Base-by-base conservation (phyloP, 192 early-diverging fungal species). In the Diversispora eburnea region DNA sequence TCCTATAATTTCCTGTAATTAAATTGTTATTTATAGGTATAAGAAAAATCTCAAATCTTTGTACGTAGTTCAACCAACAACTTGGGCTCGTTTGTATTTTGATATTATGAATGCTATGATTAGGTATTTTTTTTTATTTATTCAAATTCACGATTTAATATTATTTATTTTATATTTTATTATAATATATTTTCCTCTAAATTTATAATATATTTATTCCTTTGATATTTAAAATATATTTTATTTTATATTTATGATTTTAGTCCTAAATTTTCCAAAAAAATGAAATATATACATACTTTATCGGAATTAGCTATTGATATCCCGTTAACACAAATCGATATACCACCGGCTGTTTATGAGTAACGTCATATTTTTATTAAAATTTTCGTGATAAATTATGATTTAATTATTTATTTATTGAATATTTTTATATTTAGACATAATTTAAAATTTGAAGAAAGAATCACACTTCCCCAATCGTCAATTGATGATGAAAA, bases 11-110 rank as follows among this genome's bases (percentile, higher is more conserved):
- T n/a, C n/a, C n/a, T n/a, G n/a, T n/a, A n/a, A 42, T 12, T 73
- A 41, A 41, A 3, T 63, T 41, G 6, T 43, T 51, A 10, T 63
- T 54, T 17, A 71, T 22, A 86, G 88, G 61, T 90, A 92, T 84
- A 94, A 95, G 70, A 98, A 98, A 82, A 97, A 98, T 80, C 81
- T 98, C 49, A 97, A 96, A 80, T 86, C 87, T 19, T 81, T 98
- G 12, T 93, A 92, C 80, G 88, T 98, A 46, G 94, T 98, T 3
- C 95, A 98, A 81, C 90, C 94, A n/a, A 88, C 92, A 17, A 83
- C 86, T 25, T 93, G 91, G 88, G 87, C 91, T 63, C 86, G 91
- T 67, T 72, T 97, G 8, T 79, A 96, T 19, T 87, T 98, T 78
- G 91, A 93, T 67, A 84, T 91, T 0, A 93, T 94, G 87, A 93